Evolutionary conservation across 176 grass and related monocot species (phyloP), one percentile per base, ranked within the genome.

Genomic region (Aegilops bicornis): DNA sequence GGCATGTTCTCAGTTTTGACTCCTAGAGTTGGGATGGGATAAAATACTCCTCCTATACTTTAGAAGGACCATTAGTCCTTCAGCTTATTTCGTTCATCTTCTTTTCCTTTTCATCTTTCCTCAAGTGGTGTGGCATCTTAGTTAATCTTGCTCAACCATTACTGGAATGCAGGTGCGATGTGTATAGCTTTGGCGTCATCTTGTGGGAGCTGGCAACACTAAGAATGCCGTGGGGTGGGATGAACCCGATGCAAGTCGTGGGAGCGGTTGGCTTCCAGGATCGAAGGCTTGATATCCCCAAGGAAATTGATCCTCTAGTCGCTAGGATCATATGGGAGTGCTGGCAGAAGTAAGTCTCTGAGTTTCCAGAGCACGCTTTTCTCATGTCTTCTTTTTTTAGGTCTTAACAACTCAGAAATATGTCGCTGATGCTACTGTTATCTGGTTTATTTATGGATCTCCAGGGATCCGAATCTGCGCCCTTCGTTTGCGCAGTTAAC

Each of bases 181-280:
- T 99, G 37, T 99, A 99, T 77, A 99, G 97, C 88, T 99, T 96
- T 90, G 97, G 97, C 30, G 97, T 99, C 54, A 99, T 99, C 81
- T 87, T 99, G 33, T 99, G 97, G 97, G 97, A 99, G 54, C 87
- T 99, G 33, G 94, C 97, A 69, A 99, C 97, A 29, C 82, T 96
- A 79, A 81, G 94, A 84, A 99, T 96, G 97, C 97, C 97, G 48
- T 99, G 97, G 97, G 35, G 82, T 69, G 97, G 97, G 78, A 99
- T 99, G 97, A 99, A 99, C 82, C 97, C 90, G 29, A 99, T 99
- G 97, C 97, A 99, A 78, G 97, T 99, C 3, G 97, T 99, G 31
- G 97, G 97, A 77, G 97, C 97, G 68, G 97, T 99, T 88, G 97
- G 97, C 40, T 99, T 99, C 85, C 97, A 99, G 89, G 92, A 96